Base-by-base conservation (phyloP, 2,329 filamentous ascomycete species). In the Trichophaea hybrida region DNA sequence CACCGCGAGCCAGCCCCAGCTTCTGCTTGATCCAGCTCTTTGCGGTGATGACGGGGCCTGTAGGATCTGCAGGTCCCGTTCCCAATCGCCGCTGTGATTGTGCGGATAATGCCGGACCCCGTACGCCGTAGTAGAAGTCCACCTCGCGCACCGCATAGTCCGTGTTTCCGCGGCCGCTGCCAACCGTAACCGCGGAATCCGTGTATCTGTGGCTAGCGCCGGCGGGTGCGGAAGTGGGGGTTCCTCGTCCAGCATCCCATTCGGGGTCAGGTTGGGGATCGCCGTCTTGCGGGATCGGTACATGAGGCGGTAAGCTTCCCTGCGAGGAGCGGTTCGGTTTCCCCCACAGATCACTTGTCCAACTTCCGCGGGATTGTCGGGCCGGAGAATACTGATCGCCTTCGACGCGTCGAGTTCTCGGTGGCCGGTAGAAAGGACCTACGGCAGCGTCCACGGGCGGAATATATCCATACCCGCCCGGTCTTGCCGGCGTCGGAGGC, bases 61-160 rank as follows among this genome's bases (percentile, higher is more conserved):
- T 95, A 0, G 93, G 93, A 74, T 98, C 91, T 6, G 90, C 89
- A 1, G 93, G 93, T 0, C 93, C 93, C 4, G 93, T 98, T 68
- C 93, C 91, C 55, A 96, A 76, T 70, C 87, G 91, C 54, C 93
- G 80, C 17, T 86, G 88, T 0, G 86, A 85, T 2, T 82, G 82
- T 1, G 88, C 86, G 67, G 85, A 90, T 10, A 97, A 75, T 1
- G 91, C 88, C 17, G 89, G 88, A 0, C 93, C 93, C 37, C 93
- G 82, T 15, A 94, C 86, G 7, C 89, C 86, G 69, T 98, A 97
- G 73, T 97, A 97, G 69, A 95, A 95, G 71, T 98, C 93, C 0
- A 94, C 88, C 72, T 98, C 93, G 59, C 93, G 84, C 0, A 91
- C 93, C 1, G 90, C 85, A 70, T 97, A 97, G 69, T 98, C 91